Base-by-base conservation (phyloP, 2,329 filamentous ascomycete species). In the Ceratocystis diversiconidia region DNA sequence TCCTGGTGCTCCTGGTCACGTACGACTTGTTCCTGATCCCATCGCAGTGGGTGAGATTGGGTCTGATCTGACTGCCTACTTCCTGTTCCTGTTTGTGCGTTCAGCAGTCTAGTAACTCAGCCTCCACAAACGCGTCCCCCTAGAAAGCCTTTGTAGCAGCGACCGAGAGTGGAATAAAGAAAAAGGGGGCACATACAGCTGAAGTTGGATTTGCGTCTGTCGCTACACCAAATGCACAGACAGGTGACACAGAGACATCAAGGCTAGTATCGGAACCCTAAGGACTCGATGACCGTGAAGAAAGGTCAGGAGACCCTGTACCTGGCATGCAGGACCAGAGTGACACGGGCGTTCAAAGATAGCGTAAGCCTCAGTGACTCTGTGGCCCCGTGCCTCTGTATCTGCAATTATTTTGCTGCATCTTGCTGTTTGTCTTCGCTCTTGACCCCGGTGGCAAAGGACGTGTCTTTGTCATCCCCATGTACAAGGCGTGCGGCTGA, bases 181-280 rank as follows among this genome's bases (percentile, higher is more conserved):
- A 32, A 59, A 32, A 59, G 52, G 25, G 8, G 55, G 55, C 25
- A 25, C 28, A 17, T 36, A 8, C 15, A 59, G 55, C 55, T 59
- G 55, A 59, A 59, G 55, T 30, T 36, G 17, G 30, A 30, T 32
- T 7, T 59, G 7, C 55, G n/a, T 25, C n/a, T 32, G 55, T 59
- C 30, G 25, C 55, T 59, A 59, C 55, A 59, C 55, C 7, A 36
- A 59, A 36, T 32, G 28, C 55, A 59, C 55, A 59, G 55, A 59
- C 25, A 59, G 30, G 55, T 36, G 7, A 36, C 17, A 59, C 28
- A 59, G 48, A 36, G 28, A 36, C 55, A 59, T 12, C 7, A n/a
- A 30, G 30, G 55, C 28, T 8, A 36, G 22, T 10, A 3, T 52
- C 8, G 48, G 28, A 59, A 59, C 55, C 55, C 55, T 59, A 59